Conservation (phyloP, 371 early-diverging fungal species). For the Mortierella sp. region DNA sequence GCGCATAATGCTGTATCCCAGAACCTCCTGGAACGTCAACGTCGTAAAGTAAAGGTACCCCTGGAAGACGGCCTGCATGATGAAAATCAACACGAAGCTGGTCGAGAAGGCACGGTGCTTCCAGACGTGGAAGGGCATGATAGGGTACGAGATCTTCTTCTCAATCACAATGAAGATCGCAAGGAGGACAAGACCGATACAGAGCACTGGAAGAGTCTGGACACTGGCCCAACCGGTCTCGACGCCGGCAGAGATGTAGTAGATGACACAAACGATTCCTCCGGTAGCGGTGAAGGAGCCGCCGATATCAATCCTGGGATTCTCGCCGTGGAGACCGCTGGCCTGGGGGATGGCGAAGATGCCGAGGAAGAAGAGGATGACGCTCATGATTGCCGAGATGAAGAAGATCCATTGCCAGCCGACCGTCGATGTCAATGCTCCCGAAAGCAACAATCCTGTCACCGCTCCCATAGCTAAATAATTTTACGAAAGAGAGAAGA, state of each 20-base stretch:
- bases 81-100: conserved; percentile 49
- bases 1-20: conserved; percentile 39
- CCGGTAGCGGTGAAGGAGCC: conserved; percentile 47
- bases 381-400: conserved; percentile 48
- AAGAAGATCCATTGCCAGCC: conserved; percentile 58
- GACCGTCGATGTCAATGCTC: conserved; percentile 53
- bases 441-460: conserved; percentile 50
- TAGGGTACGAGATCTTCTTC: conserved; percentile 44
- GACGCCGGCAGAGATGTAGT: conserved; percentile 55
- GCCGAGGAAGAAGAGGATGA: conserved; percentile 43
- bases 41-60: conserved; percentile 49
- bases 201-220: conserved; percentile 44
- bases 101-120: conserved; percentile 43
- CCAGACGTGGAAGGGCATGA: conserved; percentile 60
- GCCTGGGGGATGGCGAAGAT: conserved; percentile 44
- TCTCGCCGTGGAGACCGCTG: conserved; percentile 43
- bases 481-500: neutral
- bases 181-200: conserved; percentile 37
- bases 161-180: conserved; percentile 33
- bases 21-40: conserved; percentile 50
- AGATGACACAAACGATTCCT: conserved; percentile 50
- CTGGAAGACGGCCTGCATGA: conserved; percentile 52
- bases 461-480: conserved; percentile 52
- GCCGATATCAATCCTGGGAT: conserved; percentile 47
- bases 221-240: conserved; percentile 51